Evolutionary conservation across 225 moss, liverwort and hornwort genomes (phyloP), one percentile per base, ranked within the genome.

Genomic region (Rhytidiadelphus loreus): DNA sequence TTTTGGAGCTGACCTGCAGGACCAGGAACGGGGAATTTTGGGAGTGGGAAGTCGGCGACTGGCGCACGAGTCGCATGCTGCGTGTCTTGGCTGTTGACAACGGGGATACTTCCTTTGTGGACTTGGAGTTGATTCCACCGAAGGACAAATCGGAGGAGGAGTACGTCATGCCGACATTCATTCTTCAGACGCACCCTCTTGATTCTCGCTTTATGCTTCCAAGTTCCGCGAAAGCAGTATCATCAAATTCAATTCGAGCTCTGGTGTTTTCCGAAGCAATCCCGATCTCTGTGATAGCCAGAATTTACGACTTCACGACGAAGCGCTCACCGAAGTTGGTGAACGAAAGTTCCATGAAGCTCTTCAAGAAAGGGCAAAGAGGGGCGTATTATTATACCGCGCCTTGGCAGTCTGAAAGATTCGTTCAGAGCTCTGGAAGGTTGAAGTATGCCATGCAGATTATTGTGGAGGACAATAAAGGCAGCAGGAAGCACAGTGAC

Each of bases 11-110:
- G 62, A 43, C 69, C 70, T 83, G 89, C 91, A 93, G 89, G 73
- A 89, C 90, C 78, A 81, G 77, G 55, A 77, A 80, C 32, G 93
- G 90, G 50, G 96, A 93, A 53, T 97, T 98, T 86, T 98, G 98
- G 98, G 98, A 98, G 89, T 98, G 98, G 98, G 98, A 97, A 92
- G 96, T 96, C 92, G 98, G 98, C 29, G 98, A 98, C 77, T 98
- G 97, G 96, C 96, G 97, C 77, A 60, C 70, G 12, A 95, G 90
- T 65, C 94, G 97, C 84, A 91, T 96, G 91, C 88, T 98, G 85
- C 98, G 97, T 60, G 89, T 98, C 39, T 88, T 98, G 89, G 95
- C 96, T 65, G 90, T 96, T 64, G 98, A 98, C 90, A 92, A 96
- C 41, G 96, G 94, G 32, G 92, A 93, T 76, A 95, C 95, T 39